Base-by-base conservation (phyloP, 2,329 filamentous ascomycete genomes). In the Ophiostoma perfectum region DNA sequence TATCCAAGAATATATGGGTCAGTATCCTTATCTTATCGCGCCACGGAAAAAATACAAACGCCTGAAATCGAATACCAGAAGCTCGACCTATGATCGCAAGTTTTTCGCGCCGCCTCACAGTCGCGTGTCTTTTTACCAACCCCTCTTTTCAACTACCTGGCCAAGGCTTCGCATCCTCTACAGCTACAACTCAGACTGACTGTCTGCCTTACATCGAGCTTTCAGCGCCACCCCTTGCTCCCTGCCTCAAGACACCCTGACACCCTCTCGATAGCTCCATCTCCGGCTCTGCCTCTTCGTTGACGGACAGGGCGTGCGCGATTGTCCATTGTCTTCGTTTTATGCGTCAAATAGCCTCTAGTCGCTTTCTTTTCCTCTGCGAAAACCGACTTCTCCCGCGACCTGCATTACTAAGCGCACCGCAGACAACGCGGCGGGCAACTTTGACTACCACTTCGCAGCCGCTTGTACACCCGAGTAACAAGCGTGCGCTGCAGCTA, bases 21-120 rank as follows among this genome's bases (percentile, higher is more conserved):
- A 27, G 27, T 8, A 5, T 60, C 16, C 55, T 60, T 60, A 60
- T 60, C 55, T 60, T 60, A 60, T 62, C 58, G 58, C 38, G 18
- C 58, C 41, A 27, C 27, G 27, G 27, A 38, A 62, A 62, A 60
- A 62, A 41, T 9, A 62, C 38, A 42, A 42, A 41, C 58, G 58
- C 58, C 55, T 16, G 6, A 38, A 38, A n/a, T 27, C 27, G 27
- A 27, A 2, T 36, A 39, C 55, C 16, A 39, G 11, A 27, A 39
- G 27, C 55, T 60, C 36, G 49, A 36, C 49, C 49, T 55, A 4
- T 55, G 49, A 55, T 27, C 49, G n/a, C 49, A 55, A 55, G 49
- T n/a, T 55, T 55, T 55, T 55, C 49, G 49, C 49, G 8, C n/a
- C 18, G 12, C 27, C 49, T 27, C 49, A 27, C 27, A 6, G 27